phyloP scores from a whole-genome alignment of 1,284 basidiomycete species.

The Mycena citricolor region DNA sequence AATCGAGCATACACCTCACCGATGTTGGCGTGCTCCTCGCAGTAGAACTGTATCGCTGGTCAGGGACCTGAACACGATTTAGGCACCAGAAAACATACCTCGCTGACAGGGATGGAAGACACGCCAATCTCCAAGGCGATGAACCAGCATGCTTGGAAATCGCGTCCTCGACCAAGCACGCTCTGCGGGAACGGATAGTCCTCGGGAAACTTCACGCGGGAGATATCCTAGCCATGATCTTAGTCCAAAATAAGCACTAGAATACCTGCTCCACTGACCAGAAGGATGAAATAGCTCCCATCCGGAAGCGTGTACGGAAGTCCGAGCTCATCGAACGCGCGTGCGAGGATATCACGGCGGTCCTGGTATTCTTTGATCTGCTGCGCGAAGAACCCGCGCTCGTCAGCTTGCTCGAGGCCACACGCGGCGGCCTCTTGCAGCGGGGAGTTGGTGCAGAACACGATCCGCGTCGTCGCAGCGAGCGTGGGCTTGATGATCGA shows the following conservation, averaged over 20 bases:
- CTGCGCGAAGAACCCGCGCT: slow-evolving; percentile 77
- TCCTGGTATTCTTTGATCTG: slow-evolving; percentile 83
- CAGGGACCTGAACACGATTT: slow-evolving; percentile 5
- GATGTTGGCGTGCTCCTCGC: slow-evolving; percentile 77
- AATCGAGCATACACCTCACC: slow-evolving; percentile 88
- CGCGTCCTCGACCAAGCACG: slow-evolving; percentile 78
- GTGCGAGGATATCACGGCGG: slow-evolving; percentile 71
- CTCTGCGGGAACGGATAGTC: slow-evolving; percentile 81
- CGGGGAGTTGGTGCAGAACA: slow-evolving; percentile 92
- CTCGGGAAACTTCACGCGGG: slow-evolving; percentile 77
- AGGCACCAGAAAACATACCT: slow-evolving; percentile 50
- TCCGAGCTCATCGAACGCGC: slow-evolving; percentile 83
- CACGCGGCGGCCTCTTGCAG: slow-evolving; percentile 90
- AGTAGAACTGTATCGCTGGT: slow-evolving; percentile 72
- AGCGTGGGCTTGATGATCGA: slow-evolving; percentile 85
- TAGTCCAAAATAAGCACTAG: slow-evolving; percentile 10
- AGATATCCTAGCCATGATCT: slow-evolving; percentile 64
- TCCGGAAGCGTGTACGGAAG: slow-evolving; percentile 86
- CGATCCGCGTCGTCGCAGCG: slow-evolving; percentile 90
- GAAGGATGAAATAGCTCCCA: slow-evolving; percentile 87
- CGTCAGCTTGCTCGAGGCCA: slow-evolving; percentile 76
- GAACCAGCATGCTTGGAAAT: slow-evolving; percentile 92
- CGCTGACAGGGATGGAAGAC: slow-evolving; percentile 91
- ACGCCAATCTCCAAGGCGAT: slow-evolving; percentile 87
- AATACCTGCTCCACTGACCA: slow-evolving; percentile 48